Base-by-base conservation (phyloP, 768 basidiomycete genomes). In the Lactarius hengduanensis region DNA sequence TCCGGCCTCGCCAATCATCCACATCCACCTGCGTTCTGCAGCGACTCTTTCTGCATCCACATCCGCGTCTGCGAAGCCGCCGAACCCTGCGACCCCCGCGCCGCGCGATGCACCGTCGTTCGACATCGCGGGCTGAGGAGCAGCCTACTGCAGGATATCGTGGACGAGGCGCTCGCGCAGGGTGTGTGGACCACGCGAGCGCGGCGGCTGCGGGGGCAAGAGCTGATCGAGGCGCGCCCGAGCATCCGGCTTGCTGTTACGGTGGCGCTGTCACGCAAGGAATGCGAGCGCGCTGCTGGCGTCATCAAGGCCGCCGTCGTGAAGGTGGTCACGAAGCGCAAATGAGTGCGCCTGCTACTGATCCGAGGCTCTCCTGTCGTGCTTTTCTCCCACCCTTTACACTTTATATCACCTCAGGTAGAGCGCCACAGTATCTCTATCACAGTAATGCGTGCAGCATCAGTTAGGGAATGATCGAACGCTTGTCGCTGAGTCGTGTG, bases 131-230 rank as follows among this genome's bases (percentile, higher is more conserved):
- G 75, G 75, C n/a, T 16, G 96, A 98, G 75, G 96, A 98, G 73
- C 78, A 80, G n/a, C 47, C 64, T 94, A 30, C 74, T 99, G 70
- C 96, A 98, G 77, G 94, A 96, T 61, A 86, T 98, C 15, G 94
- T 98, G 16, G 96, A 98, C 66, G 92, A 97, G 73, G 83, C 84
- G 0, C 78, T 94, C 50, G 79, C 80, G 7, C 91, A 92, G 70
- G 94, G 93, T 11, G 89, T 99, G 55, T 80, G 98, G 71, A 78
- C 97, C 66, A 96, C 94, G 3, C 84, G 92, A 28, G 89, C 94
- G 50, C 91, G 91, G 80, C 78, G 93, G 64, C 75, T 97, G 70
- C 84, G 84, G 59, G 87, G 89, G 6, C 95, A 97, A 77, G 96
- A 99, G 81, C 78, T 85, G 69, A 79, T 84, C 18, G 94, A 97